phyloP scores from a whole-genome alignment of 78 protist genomes.

The slime mould (Dictyostelium discoideum) region DNA sequence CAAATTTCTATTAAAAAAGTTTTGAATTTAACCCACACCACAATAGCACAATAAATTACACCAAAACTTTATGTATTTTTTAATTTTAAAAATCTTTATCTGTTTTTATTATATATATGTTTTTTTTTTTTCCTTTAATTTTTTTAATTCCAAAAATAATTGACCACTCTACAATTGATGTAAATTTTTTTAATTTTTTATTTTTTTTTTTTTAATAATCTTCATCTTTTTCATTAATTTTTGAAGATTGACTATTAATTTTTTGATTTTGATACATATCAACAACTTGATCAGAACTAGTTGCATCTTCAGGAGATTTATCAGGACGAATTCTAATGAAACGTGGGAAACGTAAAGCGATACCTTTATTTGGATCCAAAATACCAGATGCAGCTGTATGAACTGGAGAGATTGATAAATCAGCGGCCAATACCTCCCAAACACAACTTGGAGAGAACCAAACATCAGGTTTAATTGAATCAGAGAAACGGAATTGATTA shows the following conservation, averaged over 20 bases:
- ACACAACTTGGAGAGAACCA: constrained; percentile 95
- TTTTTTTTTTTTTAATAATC: constrained; percentile 7
- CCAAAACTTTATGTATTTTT: no score
- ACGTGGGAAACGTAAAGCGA: constrained; percentile 99
- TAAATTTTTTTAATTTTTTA: no score
- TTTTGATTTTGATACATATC: constrained; percentile 76
- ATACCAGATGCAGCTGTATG: constrained; percentile 94
- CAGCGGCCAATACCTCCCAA: constrained; percentile 98
- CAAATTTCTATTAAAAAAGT: no score
- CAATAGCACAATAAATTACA: no score
- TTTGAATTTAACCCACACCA: no score
- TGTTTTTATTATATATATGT: no score
- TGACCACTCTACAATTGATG: no score
- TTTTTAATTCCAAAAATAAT: no score
- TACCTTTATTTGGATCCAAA: constrained; percentile 93
- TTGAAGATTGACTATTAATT: constrained; percentile 6
- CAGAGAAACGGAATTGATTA: constrained; percentile 56
- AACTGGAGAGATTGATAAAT: constrained; percentile 93
- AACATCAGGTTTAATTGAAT: constrained; percentile 88
- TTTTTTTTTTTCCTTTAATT: neutral
- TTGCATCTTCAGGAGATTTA: constrained; percentile 97
- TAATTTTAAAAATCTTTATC: no score
- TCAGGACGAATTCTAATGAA: constrained; percentile 97
- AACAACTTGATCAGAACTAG: constrained; percentile 90
- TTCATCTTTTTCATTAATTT: constrained; percentile 9